phyloP scores from a whole-genome alignment of 176 grass and related monocot genomes.

The Eleusine indica region DNA sequence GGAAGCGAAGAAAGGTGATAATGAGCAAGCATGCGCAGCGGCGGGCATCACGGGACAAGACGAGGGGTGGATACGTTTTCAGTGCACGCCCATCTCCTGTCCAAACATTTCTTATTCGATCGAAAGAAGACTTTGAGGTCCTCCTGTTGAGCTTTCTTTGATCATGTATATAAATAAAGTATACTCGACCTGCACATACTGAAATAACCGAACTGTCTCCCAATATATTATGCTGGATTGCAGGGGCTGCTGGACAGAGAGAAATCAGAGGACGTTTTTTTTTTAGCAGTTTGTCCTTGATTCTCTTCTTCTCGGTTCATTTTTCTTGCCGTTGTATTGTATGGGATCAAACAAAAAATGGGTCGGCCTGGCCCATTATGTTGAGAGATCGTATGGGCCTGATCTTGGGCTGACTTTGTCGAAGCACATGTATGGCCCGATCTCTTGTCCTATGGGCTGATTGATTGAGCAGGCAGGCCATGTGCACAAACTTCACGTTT shows the following conservation, averaged over 20 bases:
- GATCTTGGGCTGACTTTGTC: not conserved
- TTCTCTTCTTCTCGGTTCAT: no score
- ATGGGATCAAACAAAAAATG: no score
- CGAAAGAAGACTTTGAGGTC: not conserved
- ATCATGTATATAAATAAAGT: not conserved
- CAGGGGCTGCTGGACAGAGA: no score
- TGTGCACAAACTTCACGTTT: not conserved
- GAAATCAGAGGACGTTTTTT: no score
- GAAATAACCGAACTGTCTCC: not conserved
- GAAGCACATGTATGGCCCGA: not conserved
- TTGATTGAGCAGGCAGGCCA: not conserved
- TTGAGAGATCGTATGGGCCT: not conserved
- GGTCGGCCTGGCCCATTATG: no score
- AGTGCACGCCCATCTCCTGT: constrained; percentile 11
- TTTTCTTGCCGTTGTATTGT: no score
- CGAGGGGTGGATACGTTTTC: constrained; percentile 34
- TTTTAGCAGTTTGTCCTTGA: no score
- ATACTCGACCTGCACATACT: not conserved
- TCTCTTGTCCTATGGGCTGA: not conserved
- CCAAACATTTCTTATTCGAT: not conserved
- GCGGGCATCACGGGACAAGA: constrained; percentile 37
- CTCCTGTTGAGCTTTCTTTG: not conserved
- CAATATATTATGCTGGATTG: no score
- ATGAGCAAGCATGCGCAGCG: not conserved
- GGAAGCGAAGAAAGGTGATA: not conserved